Base-by-base conservation (phyloP, 2,329 filamentous ascomycete species). In the Teratosphaeria gauchensis region DNA sequence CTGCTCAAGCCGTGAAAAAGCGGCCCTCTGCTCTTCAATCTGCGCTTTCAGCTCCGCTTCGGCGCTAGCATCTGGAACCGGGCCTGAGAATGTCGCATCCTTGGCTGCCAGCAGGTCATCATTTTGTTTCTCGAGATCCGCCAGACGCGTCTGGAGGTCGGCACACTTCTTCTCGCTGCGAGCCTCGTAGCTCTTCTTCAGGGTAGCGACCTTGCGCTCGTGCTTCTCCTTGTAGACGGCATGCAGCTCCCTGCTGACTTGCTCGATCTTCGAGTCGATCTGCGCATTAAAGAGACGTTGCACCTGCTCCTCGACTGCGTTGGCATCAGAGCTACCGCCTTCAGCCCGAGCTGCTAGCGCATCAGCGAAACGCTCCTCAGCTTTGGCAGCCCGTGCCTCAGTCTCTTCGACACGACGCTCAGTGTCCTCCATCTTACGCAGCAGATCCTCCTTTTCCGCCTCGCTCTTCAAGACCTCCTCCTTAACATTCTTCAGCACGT, bases 171-270 rank as follows among this genome's bases (percentile, higher is more conserved):
- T 95, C 74, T 95, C 90, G 83, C 90, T 94, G 57, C 92, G 86
- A 53, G 83, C 83, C 73, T 96, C 90, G 75, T 97, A 86, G 69
- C 81, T 84, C 67, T 85, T 84, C 71, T 86, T 97, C 64, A 99
- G 80, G 3, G 92, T 92, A 0, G 89, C 84, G 52, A 97, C 92
- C 78, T 99, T 99, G 62, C 87, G 90, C 77, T 97, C 92, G 72
- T 99, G 94, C 77, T 99, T 99, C 71, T 88, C 86, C 77, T 96
- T 97, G 82, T 99, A 99, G 11, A 96, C 81, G 0, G 87, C 82
- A 72, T 99, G 94, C 48, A 99, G 81, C 71, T 99, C 94, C 32
- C 90, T 84, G n/a, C 75, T 76, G 11, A 80, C 74, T 19, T 77
- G 75, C 53, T 92, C 92, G 48, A 97, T 91, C 64, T 92, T 90